A percentile compares a stretch with the other conserved stretches of the same genome.
These are phyloP conservation scores for Pythium graminicola DNA, from an alignment of 352 stramenopile species.

Conservation along the genomic window DNA sequence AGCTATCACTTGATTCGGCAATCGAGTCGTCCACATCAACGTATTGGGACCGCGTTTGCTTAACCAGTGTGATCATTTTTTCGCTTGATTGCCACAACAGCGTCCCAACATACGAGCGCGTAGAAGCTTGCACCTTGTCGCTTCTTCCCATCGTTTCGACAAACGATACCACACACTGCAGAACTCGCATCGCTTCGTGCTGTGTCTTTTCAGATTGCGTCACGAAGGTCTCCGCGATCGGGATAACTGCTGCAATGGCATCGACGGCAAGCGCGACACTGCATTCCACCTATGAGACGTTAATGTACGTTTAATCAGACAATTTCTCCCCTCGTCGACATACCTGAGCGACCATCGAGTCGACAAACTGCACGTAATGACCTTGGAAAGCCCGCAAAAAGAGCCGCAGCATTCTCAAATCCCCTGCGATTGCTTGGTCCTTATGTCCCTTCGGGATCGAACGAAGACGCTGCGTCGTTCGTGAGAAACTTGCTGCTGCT, in stretches of 20 bases:
- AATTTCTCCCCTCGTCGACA: neutral
- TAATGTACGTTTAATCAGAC: too few relatives aligned
- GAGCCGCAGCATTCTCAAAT: conserved; percentile 43
- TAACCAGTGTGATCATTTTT: conserved; percentile 12
- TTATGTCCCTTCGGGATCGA: neutral
- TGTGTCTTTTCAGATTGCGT: conserved; percentile 10
- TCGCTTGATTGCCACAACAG: conserved; percentile 13
- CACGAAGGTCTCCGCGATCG: conserved; percentile 5
- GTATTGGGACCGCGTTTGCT: conserved; percentile 13
- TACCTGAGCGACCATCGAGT: conserved; percentile 27
- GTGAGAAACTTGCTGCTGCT: conserved; percentile 4
- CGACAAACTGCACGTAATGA: conserved; percentile 36
- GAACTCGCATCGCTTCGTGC: conserved; percentile 15
- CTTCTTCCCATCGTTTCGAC: conserved; percentile 13
- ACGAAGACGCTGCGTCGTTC: conserved; percentile 10
- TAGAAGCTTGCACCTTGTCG: conserved; percentile 20
- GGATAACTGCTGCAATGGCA: conserved; percentile 13
- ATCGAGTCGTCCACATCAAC: neutral
- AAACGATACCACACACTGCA: conserved; percentile 13
- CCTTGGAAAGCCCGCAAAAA: conserved; percentile 59
- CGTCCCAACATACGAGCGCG: conserved; percentile 14
- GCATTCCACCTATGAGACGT: conserved; percentile 19
- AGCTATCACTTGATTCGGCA: neutral
- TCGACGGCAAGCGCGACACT: conserved; percentile 17
- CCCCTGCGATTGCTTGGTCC: conserved; percentile 3